These are phyloP conservation scores for Clarireedia paspali DNA, from an alignment of 2,329 filamentous ascomycete genomes.

Conservation along the genomic window DNA sequence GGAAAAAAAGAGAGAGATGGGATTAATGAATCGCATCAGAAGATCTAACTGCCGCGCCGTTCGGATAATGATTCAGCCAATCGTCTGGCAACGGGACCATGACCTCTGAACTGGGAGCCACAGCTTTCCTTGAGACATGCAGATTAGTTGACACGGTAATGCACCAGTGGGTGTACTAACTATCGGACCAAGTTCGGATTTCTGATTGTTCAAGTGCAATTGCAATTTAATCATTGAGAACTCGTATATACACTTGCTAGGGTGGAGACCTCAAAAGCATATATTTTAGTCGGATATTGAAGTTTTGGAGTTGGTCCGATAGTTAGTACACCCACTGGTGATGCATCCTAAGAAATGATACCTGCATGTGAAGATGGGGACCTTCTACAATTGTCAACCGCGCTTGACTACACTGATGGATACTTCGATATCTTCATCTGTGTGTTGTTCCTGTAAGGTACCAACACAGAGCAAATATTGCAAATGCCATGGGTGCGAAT, in stretches of 20 bases:
- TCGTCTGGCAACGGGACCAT: constrained; percentile 5
- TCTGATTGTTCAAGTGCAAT: no score
- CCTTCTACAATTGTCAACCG: no score
- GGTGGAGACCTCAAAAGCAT: no score
- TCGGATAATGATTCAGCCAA: not conserved
- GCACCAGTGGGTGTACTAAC: no score
- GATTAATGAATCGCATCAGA: constrained; percentile 1
- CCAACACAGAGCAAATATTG: not conserved
- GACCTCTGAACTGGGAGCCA: constrained; percentile 1
- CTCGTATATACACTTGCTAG: no score
- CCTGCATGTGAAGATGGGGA: not conserved
- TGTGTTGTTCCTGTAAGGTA: not conserved
- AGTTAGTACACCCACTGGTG: not conserved
- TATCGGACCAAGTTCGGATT: no score
- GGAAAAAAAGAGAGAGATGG: not conserved
- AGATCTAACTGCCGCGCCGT: not conserved
- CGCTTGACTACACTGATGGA: not conserved
- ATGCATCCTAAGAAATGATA: not conserved
- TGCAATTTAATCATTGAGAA: no score
- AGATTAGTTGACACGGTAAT: not conserved
- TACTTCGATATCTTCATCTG: not conserved
- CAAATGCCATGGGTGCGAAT: not conserved
- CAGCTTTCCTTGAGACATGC: not conserved
- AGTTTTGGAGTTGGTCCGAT: no score
- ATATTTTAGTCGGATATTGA: no score